phyloP scores from a whole-genome alignment of 1,284 basidiomycete species.

The Pyrrhoderma lamaoense region DNA sequence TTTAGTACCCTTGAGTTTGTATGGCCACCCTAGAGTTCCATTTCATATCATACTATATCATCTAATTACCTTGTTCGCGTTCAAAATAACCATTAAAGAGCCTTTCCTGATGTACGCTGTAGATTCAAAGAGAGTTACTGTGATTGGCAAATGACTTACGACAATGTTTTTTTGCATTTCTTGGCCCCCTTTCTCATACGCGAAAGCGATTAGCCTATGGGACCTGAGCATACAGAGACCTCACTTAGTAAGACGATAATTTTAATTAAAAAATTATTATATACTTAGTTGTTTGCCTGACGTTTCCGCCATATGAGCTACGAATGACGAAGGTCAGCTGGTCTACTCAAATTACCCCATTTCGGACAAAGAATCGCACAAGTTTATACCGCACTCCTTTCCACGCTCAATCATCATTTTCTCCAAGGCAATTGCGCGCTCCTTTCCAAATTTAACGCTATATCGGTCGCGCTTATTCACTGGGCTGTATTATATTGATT shows the following conservation, averaged over 20 bases:
- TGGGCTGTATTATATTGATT: conserved; percentile 1
- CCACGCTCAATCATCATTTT: conserved; percentile 11
- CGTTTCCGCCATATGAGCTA: conserved; percentile 14
- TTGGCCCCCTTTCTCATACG: conserved; percentile 16
- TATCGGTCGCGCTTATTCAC: conserved; percentile 8
- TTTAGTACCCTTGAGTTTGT: too few species aligned
- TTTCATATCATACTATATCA: too few species aligned
- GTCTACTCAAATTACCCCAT: background rate
- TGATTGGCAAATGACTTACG: background rate
- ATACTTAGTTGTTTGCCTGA: conserved; percentile 17
- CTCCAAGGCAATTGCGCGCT: conserved; percentile 9
- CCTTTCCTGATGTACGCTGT: conserved; percentile 7
- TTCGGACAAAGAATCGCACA: conserved; percentile 9
- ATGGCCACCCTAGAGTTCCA: too few species aligned
- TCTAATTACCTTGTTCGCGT: conserved; percentile 13
- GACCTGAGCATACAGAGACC: conserved; percentile 1
- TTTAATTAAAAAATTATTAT: background rate
- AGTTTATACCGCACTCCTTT: conserved; percentile 16
- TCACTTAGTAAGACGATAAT: background rate
- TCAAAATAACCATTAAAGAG: conserved; percentile 17
- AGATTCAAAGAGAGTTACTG: background rate
- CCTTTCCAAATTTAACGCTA: conserved; percentile 10
- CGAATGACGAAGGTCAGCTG: background rate
- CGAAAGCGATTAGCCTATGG: conserved; percentile 13
- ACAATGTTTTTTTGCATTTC: conserved; percentile 7